Evolutionary conservation across 345 rosid species (phyloP).

Genomic region (Physaria fendleri): DNA sequence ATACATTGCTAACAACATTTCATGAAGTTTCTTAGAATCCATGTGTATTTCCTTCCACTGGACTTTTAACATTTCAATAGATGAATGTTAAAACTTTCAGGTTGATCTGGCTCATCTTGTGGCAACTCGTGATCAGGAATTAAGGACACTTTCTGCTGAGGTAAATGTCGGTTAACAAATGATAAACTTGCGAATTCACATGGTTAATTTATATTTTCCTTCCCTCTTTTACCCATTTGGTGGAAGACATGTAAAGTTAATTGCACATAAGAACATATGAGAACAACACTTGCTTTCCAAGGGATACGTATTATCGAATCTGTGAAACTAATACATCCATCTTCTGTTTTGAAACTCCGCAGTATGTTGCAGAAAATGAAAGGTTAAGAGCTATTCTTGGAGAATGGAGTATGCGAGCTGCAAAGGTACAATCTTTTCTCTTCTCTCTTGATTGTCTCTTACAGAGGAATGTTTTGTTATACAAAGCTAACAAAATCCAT

Average conservation of each 20-base stretch:
- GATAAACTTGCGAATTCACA: constrained; percentile 1
- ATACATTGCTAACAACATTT: neutral
- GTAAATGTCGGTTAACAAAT: constrained; percentile 33
- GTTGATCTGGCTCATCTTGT: constrained; percentile 93
- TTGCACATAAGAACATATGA: neutral
- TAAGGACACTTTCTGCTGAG: constrained; percentile 92
- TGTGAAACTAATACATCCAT: neutral
- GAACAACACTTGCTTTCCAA: neutral
- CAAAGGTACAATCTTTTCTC: constrained; percentile 55
- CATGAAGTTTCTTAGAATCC: neutral
- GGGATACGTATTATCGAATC: neutral
- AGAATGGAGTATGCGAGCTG: constrained; percentile 94
- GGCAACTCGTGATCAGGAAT: constrained; percentile 93
- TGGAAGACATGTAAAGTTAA: neutral
- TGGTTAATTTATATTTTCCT: neutral
- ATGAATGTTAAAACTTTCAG: constrained; percentile 33
- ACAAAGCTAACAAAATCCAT: neutral
- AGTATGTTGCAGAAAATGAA: constrained; percentile 92
- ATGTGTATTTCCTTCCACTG: neutral
- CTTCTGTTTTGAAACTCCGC: constrained; percentile 12
- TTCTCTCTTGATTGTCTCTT: neutral
- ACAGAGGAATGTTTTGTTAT: neutral
- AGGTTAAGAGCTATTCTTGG: constrained; percentile 90
- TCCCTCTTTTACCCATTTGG: neutral
- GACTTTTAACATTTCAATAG: neutral